Base-by-base conservation (phyloP, 1,284 basidiomycete genomes). In the Golubevia pallescens region DNA sequence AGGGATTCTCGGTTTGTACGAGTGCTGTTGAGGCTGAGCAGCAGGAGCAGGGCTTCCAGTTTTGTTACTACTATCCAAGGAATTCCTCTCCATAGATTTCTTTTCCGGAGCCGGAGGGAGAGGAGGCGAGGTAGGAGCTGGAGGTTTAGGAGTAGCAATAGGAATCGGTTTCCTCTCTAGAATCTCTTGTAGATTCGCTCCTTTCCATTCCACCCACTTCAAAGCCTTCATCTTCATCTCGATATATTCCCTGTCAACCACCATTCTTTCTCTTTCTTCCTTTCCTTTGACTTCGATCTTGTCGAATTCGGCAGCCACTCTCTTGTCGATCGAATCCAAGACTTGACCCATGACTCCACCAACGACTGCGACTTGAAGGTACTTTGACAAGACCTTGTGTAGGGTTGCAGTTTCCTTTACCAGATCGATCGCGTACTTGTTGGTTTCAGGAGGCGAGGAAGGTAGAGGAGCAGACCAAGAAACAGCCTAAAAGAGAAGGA, bases 371-470 rank as follows among this genome's bases (percentile, higher is more conserved):
- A 70, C 38, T 24, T 78, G 74, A 4, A 99, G 88, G 86, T 97
- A 99, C 67, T 95, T 92, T 61, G 92, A 93, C 59, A 99, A 88
- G 54, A 99, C 95, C 86, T 96, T 98, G 87, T 99, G 94, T 60
- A 99, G 88, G 24, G 94, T 97, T 63, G 93, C 92, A 2, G 95
- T 96, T 87, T 99, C 96, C 86, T 96, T 97, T 77, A 95, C 91
- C 48, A 99, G n/a, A n/a, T n/a, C n/a, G n/a, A n/a, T n/a, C n/a
- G n/a, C n/a, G n/a, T n/a, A n/a, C n/a, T n/a, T n/a, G n/a, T n/a
- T n/a, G 34, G 34, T 4, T 5, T 38, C 34, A 5, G 34, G 34
- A 38, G 34, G 34, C 3, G 34, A 38, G 10, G 34, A 38, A 38
- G 34, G 34, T 10, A 60, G 55, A 60, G 58, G 57, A 13, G 87